Percentiles rank a stretch among this genome's conserved stretches.
Conservation (phyloP, 164 flowering plant genomes). For the Sextonia rubra region DNA sequence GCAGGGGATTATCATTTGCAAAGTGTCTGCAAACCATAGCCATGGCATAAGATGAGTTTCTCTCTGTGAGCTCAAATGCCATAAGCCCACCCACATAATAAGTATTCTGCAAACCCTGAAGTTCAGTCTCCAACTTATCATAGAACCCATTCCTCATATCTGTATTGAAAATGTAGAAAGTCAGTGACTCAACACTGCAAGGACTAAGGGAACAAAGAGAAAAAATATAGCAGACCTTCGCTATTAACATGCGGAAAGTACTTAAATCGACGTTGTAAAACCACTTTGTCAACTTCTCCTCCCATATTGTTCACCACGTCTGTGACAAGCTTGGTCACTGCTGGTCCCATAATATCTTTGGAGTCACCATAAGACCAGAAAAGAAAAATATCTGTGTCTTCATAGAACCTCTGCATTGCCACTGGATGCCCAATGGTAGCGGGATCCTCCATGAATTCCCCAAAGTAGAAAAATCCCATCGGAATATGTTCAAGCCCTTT, state of each 20-base stretch:
- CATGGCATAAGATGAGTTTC: constrained; percentile 73
- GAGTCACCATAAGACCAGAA: constrained; percentile 89
- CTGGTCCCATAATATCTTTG: constrained; percentile 37
- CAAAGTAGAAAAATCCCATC: constrained; percentile 68
- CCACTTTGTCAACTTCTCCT: constrained; percentile 45
- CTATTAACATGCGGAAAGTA: constrained; percentile 74
- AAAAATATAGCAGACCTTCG: constrained; percentile 43
- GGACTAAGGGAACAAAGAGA: background rate
- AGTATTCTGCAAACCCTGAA: constrained; percentile 64
- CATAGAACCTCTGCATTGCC: constrained; percentile 74
- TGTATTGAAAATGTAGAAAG: constrained; percentile 21
- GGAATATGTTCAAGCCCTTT: constrained; percentile 64
- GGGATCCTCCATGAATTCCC: constrained; percentile 74
- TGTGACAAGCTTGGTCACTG: constrained; percentile 43
- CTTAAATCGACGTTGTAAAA: constrained; percentile 63
- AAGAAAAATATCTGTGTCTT: constrained; percentile 57
- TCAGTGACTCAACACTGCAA: constrained; percentile 2
- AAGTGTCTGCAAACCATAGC: constrained; percentile 62
- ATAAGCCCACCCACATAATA: constrained; percentile 72
- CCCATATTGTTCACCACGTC: constrained; percentile 51
- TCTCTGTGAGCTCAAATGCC: constrained; percentile 87
- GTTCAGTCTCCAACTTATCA: constrained; percentile 56
- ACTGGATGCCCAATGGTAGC: constrained; percentile 71
- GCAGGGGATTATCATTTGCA: constrained; percentile 41
- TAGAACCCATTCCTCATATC: constrained; percentile 76